These are phyloP conservation scores for carrot (Daucus carota) DNA, from an alignment of 129 eudicot species.

Conservation along the genomic window DH1_v3.0 NC_030389.2:41718501-41719000, in stretches of 20 bases:
- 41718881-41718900: not conserved
- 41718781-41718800: constrained; percentile 88
- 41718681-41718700: not conserved
- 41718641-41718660: not conserved
- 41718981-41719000: constrained; percentile 9
- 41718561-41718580: not conserved
- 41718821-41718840: constrained; percentile 88
- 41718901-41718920: constrained; percentile 3
- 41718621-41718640: not conserved
- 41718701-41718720: not conserved
- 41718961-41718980: not conserved
- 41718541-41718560: not conserved
- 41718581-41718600: not conserved
- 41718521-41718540: not conserved
- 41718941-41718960: not conserved
- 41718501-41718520: not conserved
- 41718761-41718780: constrained; percentile 59
- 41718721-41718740: not conserved
- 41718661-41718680: not conserved
- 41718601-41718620: not conserved
- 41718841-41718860: constrained; percentile 77
- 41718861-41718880: constrained; percentile 22
- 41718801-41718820: constrained; percentile 90
- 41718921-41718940: not conserved
- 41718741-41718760: not conserved